Evolutionary conservation across 2,329 filamentous ascomycete species (phyloP).

Genomic region (Colletotrichum melonis): DNA sequence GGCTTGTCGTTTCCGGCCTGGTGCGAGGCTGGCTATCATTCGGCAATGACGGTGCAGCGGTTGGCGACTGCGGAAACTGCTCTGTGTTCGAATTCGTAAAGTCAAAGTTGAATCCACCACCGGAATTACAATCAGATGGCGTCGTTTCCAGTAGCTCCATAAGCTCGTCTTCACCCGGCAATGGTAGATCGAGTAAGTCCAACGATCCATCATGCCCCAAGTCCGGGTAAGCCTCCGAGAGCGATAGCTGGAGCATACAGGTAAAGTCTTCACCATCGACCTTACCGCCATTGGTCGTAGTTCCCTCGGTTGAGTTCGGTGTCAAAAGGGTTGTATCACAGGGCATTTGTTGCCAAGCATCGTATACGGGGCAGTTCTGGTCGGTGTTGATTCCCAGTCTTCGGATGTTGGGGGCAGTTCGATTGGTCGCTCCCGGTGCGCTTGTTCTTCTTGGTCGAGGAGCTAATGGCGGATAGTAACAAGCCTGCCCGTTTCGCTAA

Average conservation of each 20-base stretch:
- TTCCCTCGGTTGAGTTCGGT: slow-evolving; percentile 5
- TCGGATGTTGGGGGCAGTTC: neutral
- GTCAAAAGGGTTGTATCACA: slow-evolving; percentile 6
- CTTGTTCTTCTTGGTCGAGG: slow-evolving; percentile 14
- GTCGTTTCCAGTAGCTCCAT: slow-evolving; percentile 24
- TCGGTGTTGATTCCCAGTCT: slow-evolving; percentile 1
- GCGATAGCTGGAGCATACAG: slow-evolving; percentile 1
- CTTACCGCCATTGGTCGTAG: neutral
- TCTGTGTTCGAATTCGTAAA: neutral
- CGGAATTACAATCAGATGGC: slow-evolving; percentile 19
- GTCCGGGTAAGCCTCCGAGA: neutral
- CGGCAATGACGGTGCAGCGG: neutral
- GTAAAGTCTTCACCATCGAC: neutral
- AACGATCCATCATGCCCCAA: neutral
- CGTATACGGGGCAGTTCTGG: slow-evolving; percentile 3
- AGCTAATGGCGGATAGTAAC: slow-evolving; percentile 24
- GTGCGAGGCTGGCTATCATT: neutral
- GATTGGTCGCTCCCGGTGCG: neutral
- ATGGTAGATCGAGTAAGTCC: slow-evolving; percentile 9
- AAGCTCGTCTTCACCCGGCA: slow-evolving; percentile 22
- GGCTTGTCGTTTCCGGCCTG: slow-evolving; percentile 5
- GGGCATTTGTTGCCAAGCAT: slow-evolving; percentile 6
- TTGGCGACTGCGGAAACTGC: neutral
- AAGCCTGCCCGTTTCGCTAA: slow-evolving; percentile 27
- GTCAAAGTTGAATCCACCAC: slow-evolving; percentile 11